Evolutionary conservation across 2,329 filamentous ascomycete genomes (phyloP).

Genomic region (Colletotrichum sp.): DNA sequence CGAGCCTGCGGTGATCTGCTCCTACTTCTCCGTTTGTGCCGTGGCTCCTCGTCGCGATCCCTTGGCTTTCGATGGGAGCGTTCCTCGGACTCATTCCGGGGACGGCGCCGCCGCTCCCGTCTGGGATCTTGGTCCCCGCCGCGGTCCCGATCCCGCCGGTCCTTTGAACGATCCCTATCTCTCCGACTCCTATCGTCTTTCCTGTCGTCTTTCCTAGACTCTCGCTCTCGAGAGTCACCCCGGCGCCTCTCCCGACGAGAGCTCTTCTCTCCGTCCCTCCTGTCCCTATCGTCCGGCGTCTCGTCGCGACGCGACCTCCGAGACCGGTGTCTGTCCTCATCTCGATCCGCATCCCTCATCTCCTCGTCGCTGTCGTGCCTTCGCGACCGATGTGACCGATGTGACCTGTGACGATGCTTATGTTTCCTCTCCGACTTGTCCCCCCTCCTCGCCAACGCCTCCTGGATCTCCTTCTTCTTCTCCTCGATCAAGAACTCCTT

Average conservation of each 20-base stretch:
- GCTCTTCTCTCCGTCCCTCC: conserved; percentile 26
- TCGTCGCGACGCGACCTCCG: conserved; percentile 43
- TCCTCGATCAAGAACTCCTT: conserved; percentile 88
- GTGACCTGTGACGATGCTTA: conserved; percentile 51
- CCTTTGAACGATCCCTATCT: conserved; percentile 25
- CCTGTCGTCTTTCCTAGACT: conserved; percentile 29
- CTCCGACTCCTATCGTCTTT: conserved; percentile 24
- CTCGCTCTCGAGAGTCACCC: conserved; percentile 31
- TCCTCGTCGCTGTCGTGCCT: conserved; percentile 31
- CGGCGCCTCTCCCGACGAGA: conserved; percentile 29
- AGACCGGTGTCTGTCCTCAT: conserved; percentile 30
- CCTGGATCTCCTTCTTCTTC: conserved; percentile 87
- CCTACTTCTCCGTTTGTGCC: conserved; percentile 14
- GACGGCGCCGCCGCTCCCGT: conserved; percentile 31
- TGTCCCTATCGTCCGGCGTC: conserved; percentile 31
- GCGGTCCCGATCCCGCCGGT: conserved; percentile 25
- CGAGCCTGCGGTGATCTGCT: conserved; percentile 20
- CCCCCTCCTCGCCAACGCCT: conserved; percentile 63
- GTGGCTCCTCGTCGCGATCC: conserved; percentile 25
- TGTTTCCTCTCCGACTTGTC: conserved; percentile 55
- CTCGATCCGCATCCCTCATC: conserved; percentile 30
- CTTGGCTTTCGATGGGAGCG: conserved; percentile 13
- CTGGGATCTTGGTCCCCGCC: conserved; percentile 24
- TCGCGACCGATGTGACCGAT: conserved; percentile 49
- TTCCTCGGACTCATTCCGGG: conserved; percentile 33